Conservation (phyloP, 2,329 filamentous ascomycete genomes). For the Phialophora verrucosa region DNA sequence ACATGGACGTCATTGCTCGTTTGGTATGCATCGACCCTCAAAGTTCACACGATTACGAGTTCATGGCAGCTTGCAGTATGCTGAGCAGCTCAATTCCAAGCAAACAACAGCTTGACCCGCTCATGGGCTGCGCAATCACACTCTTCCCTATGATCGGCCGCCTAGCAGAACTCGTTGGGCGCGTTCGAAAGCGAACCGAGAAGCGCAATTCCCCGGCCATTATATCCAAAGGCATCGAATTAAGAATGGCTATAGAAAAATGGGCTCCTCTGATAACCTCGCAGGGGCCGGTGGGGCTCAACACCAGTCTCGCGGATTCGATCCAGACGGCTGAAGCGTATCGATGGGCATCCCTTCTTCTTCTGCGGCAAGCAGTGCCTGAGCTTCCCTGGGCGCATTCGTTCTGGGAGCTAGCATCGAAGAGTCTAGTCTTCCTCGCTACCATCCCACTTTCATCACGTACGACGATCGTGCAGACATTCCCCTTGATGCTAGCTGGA, state of each 20-base stretch:
- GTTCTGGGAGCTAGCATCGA: conserved; percentile 61
- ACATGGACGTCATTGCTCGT: conserved; percentile 74
- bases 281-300: conserved; percentile 66
- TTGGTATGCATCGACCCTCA: conserved; percentile 66
- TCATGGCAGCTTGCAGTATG: conserved; percentile 46
- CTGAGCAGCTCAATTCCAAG: conserved; percentile 41
- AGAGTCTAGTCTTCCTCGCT: conserved; percentile 65
- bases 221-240: conserved; percentile 64
- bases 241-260: conserved; percentile 64
- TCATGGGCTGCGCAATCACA: conserved; percentile 71
- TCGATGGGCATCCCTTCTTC: conserved; percentile 68
- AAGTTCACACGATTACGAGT: conserved; percentile 60
- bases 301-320: conserved; percentile 64
- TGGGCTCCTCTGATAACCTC: conserved; percentile 63
- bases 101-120: conserved; percentile 62
- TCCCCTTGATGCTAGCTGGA: conserved; percentile 69
- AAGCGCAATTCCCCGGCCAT: conserved; percentile 62
- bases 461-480: conserved; percentile 71
- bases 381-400: conserved; percentile 67
- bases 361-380: conserved; percentile 70
- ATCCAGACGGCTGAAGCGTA: conserved; percentile 70
- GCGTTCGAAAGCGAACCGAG: conserved; percentile 56
- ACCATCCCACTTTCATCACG: conserved; percentile 67
- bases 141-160: conserved; percentile 71
- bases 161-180: conserved; percentile 68